These are phyloP conservation scores for Isatis lusitanica DNA, from an alignment of 441 rosid species.

Conservation along the genomic window DNA sequence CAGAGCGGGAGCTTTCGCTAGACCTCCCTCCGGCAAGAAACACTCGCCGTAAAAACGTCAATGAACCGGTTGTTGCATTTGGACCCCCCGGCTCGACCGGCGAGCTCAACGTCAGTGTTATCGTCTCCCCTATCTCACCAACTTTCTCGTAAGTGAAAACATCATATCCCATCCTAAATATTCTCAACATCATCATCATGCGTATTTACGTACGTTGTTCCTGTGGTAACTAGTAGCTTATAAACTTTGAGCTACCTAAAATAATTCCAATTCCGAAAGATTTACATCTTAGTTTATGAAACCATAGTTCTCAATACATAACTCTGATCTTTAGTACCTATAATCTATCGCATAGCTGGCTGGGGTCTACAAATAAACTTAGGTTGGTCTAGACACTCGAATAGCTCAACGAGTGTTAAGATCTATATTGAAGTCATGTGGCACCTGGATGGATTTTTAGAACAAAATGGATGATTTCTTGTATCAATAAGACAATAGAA, in stretches of 20 bases:
- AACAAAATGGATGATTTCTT: neutral
- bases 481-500: neutral
- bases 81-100: conserved; percentile 90
- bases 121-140: conserved; percentile 73
- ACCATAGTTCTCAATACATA: no score
- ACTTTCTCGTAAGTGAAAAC: conserved; percentile 67
- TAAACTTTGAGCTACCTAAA: neutral
- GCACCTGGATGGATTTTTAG: no score
- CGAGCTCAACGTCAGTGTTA: conserved; percentile 87
- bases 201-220: no score
- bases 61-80: conserved; percentile 76
- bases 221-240: no score
- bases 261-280: neutral
- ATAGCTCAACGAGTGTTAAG: no score
- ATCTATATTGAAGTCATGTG: no score
- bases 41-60: conserved; percentile 44
- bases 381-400: neutral
- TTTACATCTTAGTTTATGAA: neutral
- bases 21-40: conserved; percentile 68
- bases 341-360: no score
- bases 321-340: no score
- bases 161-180: no score
- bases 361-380: neutral
- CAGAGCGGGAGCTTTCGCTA: conserved; percentile 62
- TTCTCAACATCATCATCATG: no score